Base-by-base conservation (phyloP, 2,329 filamentous ascomycete species). In the Alternaria burnsii region DNA sequence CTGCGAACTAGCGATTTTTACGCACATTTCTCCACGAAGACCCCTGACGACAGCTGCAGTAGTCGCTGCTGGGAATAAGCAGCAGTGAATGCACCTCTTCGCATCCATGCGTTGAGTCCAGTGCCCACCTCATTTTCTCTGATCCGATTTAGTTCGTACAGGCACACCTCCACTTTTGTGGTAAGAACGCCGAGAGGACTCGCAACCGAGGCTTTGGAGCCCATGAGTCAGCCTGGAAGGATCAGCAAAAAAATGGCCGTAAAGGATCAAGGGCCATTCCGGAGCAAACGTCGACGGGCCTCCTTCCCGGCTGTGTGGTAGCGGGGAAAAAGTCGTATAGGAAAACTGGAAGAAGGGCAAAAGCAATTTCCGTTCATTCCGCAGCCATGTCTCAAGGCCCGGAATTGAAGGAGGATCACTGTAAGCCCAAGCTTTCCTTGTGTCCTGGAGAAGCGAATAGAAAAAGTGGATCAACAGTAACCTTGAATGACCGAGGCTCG, bases 251-350 rank as follows among this genome's bases (percentile, higher is more conserved):
- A 58, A 59, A 66, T 65, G 52, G 60, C 60, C 52, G 30, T 55
- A 62, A 56, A 47, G 50, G 64, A 48, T 52, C 58, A 61, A 59
- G 59, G 20, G 30, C 52, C 42, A 48, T 61, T 63, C 57, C 63
- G 57, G 55, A 62, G 52, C 62, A 68, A 50, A 65, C 42, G 61
- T 67, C 55, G 55, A 69, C 66, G 66, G 63, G 63, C 65, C 70
- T 69, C 52, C 57, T 60, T 67, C 62, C 70, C 68, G 58, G 54
- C 59, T 61, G 50, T 59, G 53, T 71, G 70, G 70, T 71, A 72
- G 59, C 64, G 64, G 63, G 60, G 52, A 60, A 56, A 41, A 52
- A 48, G 34, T 52, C 41, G 40, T 47, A 34, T 46, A 52, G 30
- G 20, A 34, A 38, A 52, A 56, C 55, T 26, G 48, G 50, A 30